Percentiles rank a stretch among this genome's conserved stretches.
phyloP scores from a whole-genome alignment of 78 protist genomes.

The Speleostelium caveatum region DNA sequence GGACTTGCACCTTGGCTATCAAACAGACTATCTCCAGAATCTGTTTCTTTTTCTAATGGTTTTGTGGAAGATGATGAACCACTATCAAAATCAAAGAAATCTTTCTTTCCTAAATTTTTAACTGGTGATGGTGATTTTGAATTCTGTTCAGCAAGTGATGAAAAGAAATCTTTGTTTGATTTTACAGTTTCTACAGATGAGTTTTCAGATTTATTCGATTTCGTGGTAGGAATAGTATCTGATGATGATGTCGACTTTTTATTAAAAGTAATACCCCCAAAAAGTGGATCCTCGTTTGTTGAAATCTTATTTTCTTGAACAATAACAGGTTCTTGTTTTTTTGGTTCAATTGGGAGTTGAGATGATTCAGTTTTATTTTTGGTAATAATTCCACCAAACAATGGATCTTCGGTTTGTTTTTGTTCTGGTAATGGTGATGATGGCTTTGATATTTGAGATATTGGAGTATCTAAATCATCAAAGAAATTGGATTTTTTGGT shows the following conservation, averaged over 20 bases:
- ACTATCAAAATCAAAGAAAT: constrained; percentile 21
- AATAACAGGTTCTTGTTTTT: neutral
- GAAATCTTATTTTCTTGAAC: neutral
- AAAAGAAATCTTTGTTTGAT: neutral
- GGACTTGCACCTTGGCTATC: neutral
- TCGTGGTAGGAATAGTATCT: too few relatives aligned
- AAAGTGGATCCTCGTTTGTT: neutral
- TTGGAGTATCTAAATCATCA: too few relatives aligned
- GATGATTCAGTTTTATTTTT: too few relatives aligned
- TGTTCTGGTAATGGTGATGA: neutral
- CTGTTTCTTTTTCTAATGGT: neutral
- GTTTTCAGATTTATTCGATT: too few relatives aligned
- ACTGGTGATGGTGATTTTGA: too few relatives aligned
- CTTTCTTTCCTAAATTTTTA: too few relatives aligned
- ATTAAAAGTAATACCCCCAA: neutral
- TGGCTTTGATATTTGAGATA: too few relatives aligned
- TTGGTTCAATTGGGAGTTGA: neutral
- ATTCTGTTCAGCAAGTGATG: neutral
- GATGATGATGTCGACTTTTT: neutral
- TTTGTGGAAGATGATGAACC: neutral
- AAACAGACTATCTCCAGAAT: neutral
- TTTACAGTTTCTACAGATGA: neutral
- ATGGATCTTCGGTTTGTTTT: neutral
- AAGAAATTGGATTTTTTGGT: constrained; percentile 32
- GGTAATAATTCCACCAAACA: neutral